Conservation (phyloP, 2,329 filamentous ascomycete species). For the Verticillium tricorpus region DNA sequence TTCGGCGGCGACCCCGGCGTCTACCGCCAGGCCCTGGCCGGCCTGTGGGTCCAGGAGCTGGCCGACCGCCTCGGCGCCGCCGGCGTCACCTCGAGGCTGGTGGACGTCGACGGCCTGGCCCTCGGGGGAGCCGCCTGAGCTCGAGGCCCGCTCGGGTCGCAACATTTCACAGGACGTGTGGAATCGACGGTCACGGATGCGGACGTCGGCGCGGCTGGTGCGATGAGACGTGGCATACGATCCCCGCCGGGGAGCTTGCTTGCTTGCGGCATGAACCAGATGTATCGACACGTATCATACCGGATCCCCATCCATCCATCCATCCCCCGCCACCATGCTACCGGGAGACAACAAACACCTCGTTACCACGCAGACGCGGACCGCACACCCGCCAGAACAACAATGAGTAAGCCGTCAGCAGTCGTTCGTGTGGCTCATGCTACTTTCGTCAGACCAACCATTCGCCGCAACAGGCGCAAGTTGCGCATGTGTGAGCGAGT, state of each 20-base stretch:
- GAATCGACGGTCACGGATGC: too few species aligned
- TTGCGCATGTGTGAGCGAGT: background rate
- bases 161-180: too few species aligned
- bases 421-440: background rate
- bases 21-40: slow-evolving; percentile 5
- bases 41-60: slow-evolving; percentile 9
- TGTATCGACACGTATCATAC: background rate
- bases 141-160: too few species aligned
- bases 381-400: background rate
- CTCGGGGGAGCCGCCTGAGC: background rate
- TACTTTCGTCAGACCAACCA: background rate
- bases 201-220: too few species aligned
- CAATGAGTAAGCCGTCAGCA: background rate
- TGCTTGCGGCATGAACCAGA: background rate
- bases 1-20: slow-evolving; percentile 1
- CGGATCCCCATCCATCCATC: background rate
- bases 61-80: slow-evolving; percentile 6
- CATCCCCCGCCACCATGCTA: background rate
- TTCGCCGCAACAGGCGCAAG: background rate
- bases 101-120: background rate
- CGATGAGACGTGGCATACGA: too few species aligned
- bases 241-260: too few species aligned
- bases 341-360: background rate
- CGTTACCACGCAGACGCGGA: background rate
- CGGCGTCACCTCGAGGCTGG: background rate